Evolutionary conservation across 2,329 filamentous ascomycete genomes (phyloP).

Genomic region (Gnomoniopsis smithogilvyi): DNA sequence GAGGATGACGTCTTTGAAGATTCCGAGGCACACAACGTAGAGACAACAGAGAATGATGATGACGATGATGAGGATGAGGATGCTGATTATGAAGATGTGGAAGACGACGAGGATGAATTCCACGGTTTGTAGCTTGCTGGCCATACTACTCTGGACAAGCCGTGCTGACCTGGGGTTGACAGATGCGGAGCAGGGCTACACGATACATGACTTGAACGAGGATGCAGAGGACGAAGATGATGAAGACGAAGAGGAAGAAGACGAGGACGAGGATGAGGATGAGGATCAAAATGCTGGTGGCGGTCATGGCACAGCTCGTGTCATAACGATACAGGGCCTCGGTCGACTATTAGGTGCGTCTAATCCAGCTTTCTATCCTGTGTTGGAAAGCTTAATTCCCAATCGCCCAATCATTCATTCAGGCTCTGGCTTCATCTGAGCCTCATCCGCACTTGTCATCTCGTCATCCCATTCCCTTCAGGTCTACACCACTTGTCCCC

Average conservation of each 20-base stretch:
- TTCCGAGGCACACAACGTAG: background rate
- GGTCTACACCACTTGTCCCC: too few relatives aligned
- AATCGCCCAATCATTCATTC: background rate
- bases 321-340: background rate
- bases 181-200: constrained; percentile 17
- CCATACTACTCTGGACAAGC: background rate
- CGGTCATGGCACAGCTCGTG: background rate
- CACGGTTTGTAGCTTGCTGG: constrained; percentile 9
- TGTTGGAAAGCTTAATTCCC: background rate
- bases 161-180: background rate
- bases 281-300: constrained; percentile 9
- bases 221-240: constrained; percentile 20
- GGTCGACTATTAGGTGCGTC: constrained; percentile 12
- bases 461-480: background rate
- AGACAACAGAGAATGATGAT: constrained; percentile 13
- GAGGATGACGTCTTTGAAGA: constrained; percentile 15
- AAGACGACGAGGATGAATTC: constrained; percentile 23
- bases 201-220: constrained; percentile 18
- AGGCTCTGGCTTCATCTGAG: background rate
- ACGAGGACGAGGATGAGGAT: constrained; percentile 16
- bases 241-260: constrained; percentile 19
- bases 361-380: background rate
- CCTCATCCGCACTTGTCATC: background rate
- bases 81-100: constrained; percentile 27
- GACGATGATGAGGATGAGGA: constrained; percentile 21